Evolutionary conservation across 2,329 filamentous ascomycete species (phyloP).

Genomic region (Cercospora citrullina): DNA sequence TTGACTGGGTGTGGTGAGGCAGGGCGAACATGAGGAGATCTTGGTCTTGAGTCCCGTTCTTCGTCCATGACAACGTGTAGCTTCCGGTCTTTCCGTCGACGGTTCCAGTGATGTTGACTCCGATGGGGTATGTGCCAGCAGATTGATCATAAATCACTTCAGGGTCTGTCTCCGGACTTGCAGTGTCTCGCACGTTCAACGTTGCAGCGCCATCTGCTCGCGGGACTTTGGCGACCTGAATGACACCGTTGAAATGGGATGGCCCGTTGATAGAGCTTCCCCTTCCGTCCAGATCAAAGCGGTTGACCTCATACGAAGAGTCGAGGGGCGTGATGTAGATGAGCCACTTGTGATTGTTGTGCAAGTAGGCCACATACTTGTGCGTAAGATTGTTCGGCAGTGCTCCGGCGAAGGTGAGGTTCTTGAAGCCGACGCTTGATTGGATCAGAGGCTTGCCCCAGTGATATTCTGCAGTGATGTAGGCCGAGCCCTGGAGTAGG

Average conservation of each 20-base stretch:
- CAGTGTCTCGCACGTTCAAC: constrained; percentile 52
- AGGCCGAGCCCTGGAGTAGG: constrained; percentile 85
- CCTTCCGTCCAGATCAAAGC: constrained; percentile 58
- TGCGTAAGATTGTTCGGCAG: constrained; percentile 62
- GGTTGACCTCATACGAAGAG: constrained; percentile 52
- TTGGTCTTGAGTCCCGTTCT: constrained; percentile 61
- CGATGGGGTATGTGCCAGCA: constrained; percentile 71
- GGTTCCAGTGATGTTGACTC: constrained; percentile 64
- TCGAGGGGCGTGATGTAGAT: constrained; percentile 68
- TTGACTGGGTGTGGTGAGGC: constrained; percentile 79
- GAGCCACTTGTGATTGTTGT: constrained; percentile 72
- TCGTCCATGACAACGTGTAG: constrained; percentile 74
- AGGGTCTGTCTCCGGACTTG: constrained; percentile 43
- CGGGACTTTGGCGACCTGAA: constrained; percentile 82
- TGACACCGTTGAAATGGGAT: constrained; percentile 68
- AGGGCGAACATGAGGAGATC: constrained; percentile 81
- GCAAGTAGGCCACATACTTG: constrained; percentile 74
- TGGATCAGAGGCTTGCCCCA: constrained; percentile 69
- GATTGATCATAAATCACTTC: constrained; percentile 74
- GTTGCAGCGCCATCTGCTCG: constrained; percentile 5
- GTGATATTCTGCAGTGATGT: constrained; percentile 75
- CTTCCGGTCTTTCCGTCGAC: constrained; percentile 60
- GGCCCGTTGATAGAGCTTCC: constrained; percentile 65
- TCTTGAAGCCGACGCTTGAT: constrained; percentile 71
- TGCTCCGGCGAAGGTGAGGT: constrained; percentile 55